phyloP scores from a whole-genome alignment of 2,329 filamentous ascomycete genomes.

The Claviceps quebecensis region DNA sequence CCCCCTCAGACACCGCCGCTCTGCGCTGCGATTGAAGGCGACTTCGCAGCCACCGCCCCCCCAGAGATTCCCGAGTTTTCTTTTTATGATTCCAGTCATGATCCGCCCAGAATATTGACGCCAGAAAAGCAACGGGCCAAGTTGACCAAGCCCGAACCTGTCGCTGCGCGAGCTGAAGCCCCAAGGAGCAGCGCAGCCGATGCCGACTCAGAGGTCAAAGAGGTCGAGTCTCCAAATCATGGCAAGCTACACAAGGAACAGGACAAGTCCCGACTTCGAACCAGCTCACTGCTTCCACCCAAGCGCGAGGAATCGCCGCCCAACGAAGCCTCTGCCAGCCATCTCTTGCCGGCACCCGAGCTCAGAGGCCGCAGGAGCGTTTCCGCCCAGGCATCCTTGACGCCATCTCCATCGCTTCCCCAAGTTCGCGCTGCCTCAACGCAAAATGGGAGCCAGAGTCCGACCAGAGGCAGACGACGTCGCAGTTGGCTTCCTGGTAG shows the following conservation, averaged over 20 bases:
- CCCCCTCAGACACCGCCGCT: constrained; percentile 11
- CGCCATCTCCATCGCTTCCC: constrained; percentile 8
- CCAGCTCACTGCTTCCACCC: constrained; percentile 19
- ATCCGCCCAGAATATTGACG: constrained; percentile 16
- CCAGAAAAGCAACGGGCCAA: constrained; percentile 14
- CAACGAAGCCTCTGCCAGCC: not conserved
- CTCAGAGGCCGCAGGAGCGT: constrained; percentile 29
- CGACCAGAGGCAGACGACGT: constrained; percentile 30
- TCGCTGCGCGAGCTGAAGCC: not conserved
- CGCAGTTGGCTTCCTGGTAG: constrained; percentile 42
- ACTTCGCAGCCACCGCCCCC: constrained; percentile 3
- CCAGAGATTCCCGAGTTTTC: constrained; percentile 11
- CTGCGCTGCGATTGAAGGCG: not conserved
- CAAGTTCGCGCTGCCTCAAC: constrained; percentile 14
- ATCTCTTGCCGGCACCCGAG: constrained; percentile 13
- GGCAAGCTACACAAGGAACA: constrained; percentile 20
- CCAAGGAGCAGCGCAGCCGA: constrained; percentile 1
- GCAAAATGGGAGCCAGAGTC: constrained; percentile 27
- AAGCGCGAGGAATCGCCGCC: constrained; percentile 10
- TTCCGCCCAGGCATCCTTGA: constrained; percentile 28
- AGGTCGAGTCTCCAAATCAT: constrained; percentile 9
- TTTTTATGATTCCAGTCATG: constrained; percentile 8
- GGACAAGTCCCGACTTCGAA: constrained; percentile 15
- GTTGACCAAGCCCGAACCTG: constrained; percentile 12
- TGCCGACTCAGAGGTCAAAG: constrained; percentile 4